Evolutionary conservation across 805 yeast genomes (phyloP), one percentile per base, ranked within the genome.

Genomic region (Cyberlindnera bimundalis): DNA sequence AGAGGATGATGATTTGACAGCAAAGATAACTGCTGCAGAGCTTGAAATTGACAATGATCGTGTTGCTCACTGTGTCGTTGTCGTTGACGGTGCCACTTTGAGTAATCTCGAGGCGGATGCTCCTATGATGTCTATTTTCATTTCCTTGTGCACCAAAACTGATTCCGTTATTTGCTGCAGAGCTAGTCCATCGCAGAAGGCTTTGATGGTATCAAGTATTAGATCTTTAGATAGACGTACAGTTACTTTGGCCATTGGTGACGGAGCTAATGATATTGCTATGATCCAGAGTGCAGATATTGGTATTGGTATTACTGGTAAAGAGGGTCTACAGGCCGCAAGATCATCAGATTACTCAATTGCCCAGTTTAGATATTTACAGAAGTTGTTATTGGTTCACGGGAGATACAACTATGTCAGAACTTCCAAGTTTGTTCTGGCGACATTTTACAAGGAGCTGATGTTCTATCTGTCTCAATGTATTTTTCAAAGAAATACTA

Each of bases 241-340:
- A 29, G 96, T 93, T 6, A 88, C 97, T 0, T 70, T 93, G 46
- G 99, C 99, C 0, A 85, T 93, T 58, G 99, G 99, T 7, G 99
- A 93, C 65, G 99, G 99, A 49, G 99, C 99, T 2, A 93, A 93
- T 59, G 99, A 93, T 63, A 90, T 93, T 59, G 98, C 99, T 1
- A 93, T 93, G 99, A 93, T 93, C 47, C 97, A 93, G 66, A 84
- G 95, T 56, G 99, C 99, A 0, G 98, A 93, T 62, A 88, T 93
- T 41, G 99, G 99, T 21, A 78, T 93, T 47, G 99, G 99, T 21
- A 93, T 93, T 39, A 90, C 98, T 1, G 99, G 99, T 27, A 85
- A 84, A 52, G 99, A 93, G 64, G 99, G 99, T 2, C 67, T 93
- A 31, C 99, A 93, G 57, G 99, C 99, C 0, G 96, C 99, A 0